Evolutionary conservation across 192 early-diverging fungal genomes (phyloP).

Genomic region (Dissophora ornata): DNA sequence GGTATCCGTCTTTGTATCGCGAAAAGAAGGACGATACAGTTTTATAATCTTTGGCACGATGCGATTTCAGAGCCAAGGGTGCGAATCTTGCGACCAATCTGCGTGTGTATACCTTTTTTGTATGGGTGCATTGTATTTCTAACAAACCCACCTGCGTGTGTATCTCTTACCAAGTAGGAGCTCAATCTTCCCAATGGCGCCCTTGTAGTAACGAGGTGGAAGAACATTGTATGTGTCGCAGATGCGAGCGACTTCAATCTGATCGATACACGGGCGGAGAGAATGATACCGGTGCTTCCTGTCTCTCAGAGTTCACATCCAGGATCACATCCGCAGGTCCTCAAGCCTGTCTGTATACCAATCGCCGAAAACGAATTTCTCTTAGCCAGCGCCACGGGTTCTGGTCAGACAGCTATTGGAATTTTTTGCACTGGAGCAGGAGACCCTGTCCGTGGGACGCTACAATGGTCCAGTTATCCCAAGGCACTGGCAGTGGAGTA

Average conservation of each 20-base stretch:
- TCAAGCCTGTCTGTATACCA: slow-evolving; percentile 71
- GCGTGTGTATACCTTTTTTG: neutral
- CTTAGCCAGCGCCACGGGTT: slow-evolving; percentile 59
- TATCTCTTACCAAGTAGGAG: slow-evolving; percentile 58
- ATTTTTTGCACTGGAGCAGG: slow-evolving; percentile 76
- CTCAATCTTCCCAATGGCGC: slow-evolving; percentile 73
- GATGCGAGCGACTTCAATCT: slow-evolving; percentile 79
- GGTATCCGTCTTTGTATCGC: slow-evolving; percentile 61
- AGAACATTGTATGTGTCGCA: slow-evolving; percentile 70
- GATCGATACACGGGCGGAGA: slow-evolving; percentile 55
- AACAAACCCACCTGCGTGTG: neutral
- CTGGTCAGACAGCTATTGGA: slow-evolving; percentile 68
- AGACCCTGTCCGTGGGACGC: slow-evolving; percentile 77
- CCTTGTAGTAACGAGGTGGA: slow-evolving; percentile 64
- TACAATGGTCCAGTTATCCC: slow-evolving; percentile 65
- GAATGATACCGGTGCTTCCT: slow-evolving; percentile 46
- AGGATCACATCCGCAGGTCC: slow-evolving; percentile 31
- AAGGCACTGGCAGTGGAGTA: slow-evolving; percentile 73
- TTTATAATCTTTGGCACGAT: slow-evolving; percentile 53
- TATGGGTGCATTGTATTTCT: too few species aligned
- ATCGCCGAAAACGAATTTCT: slow-evolving; percentile 78
- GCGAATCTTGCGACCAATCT: neutral
- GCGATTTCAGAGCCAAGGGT: slow-evolving; percentile 45
- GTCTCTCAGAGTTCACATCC: slow-evolving; percentile 27
- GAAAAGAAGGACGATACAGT: slow-evolving; percentile 60